phyloP scores from a whole-genome alignment of 1,284 basidiomycete species.

The Sporisorium reilianum region DNA sequence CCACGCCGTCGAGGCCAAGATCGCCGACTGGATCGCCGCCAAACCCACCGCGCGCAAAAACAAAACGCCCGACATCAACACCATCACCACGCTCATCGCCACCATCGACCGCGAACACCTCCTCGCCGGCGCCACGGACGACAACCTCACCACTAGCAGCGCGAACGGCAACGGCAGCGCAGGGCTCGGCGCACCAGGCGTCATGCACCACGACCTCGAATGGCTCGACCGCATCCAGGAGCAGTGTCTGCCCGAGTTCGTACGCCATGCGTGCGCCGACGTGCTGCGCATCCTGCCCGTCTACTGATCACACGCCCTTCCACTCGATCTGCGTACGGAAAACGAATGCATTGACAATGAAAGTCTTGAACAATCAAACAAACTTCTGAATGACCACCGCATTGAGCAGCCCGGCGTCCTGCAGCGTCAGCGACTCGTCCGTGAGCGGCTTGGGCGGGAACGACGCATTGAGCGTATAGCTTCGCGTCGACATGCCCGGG shows the following conservation, averaged over 20 bases:
- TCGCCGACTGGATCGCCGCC: constrained; percentile 42
- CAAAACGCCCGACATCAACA: constrained; percentile 38
- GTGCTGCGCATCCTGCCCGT: constrained; percentile 47
- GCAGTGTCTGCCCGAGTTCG: constrained; percentile 45
- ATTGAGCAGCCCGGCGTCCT: constrained; percentile 64
- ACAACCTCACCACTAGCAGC: not conserved
- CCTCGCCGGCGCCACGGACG: constrained; percentile 44
- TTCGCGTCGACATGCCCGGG: constrained; percentile 58
- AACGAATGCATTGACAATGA: constrained; percentile 6
- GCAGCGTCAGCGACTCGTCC: constrained; percentile 60
- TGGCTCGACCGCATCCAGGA: constrained; percentile 56
- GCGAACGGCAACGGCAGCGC: not conserved
- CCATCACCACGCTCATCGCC: constrained; percentile 51
- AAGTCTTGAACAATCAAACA: constrained; percentile 13
- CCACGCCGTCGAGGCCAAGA: constrained; percentile 44
- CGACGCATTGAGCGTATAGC: constrained; percentile 60
- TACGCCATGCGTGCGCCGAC: constrained; percentile 39
- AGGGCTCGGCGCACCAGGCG: not conserved
- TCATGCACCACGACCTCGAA: constrained; percentile 43
- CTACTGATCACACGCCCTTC: constrained; percentile 13
- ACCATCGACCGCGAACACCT: constrained; percentile 49
- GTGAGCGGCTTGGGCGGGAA: constrained; percentile 67
- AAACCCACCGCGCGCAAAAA: constrained; percentile 33
- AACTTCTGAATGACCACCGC: constrained; percentile 67
- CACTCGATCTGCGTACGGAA: not conserved